phyloP scores from a whole-genome alignment of 1,284 basidiomycete genomes.

The Microbotryomycetes sp. region DNA sequence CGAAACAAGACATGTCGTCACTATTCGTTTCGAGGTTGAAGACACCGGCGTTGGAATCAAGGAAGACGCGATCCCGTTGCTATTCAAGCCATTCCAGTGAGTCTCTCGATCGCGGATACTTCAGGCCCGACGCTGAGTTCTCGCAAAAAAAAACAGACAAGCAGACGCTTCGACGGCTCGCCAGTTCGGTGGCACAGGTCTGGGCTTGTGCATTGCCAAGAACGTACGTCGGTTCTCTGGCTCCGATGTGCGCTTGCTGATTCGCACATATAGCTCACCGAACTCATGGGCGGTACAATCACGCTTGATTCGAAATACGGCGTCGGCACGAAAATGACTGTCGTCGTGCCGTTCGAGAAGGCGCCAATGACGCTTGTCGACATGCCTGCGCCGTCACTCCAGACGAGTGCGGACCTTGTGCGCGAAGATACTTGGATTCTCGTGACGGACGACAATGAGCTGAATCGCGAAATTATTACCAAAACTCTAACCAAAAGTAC shows the following conservation, averaged over 20 bases:
- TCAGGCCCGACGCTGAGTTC: not conserved
- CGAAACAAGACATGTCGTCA: conserved; percentile 34
- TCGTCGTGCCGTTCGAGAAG: conserved; percentile 27
- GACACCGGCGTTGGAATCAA: conserved; percentile 42
- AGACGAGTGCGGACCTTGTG: conserved; percentile 19
- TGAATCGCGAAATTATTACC: conserved; percentile 30
- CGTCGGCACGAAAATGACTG: conserved; percentile 18
- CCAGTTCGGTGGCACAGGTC: conserved; percentile 29
- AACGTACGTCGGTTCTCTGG: conserved; percentile 1
- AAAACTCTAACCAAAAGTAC: conserved; percentile 5
- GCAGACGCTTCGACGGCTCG: conserved; percentile 18
- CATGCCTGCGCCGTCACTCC: conserved; percentile 3
- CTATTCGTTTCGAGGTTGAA: conserved; percentile 38
- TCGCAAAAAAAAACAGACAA: not conserved
- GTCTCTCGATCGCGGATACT: conserved; percentile 36
- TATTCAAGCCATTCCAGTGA: conserved; percentile 42
- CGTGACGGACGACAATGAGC: conserved; percentile 21
- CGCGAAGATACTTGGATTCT: conserved; percentile 12
- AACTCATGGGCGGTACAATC: conserved; percentile 27
- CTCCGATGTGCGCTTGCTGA: too few species aligned
- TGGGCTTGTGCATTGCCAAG: conserved; percentile 21
- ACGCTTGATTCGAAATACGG: conserved; percentile 22
- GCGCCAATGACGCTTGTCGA: conserved; percentile 5
- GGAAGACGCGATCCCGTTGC: conserved; percentile 34
- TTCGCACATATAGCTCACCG: conserved; percentile 18